Percentiles rank a stretch among this genome's conserved stretches.
phyloP scores from a whole-genome alignment of 2,329 filamentous ascomycete genomes.

The Aspergillus viridinutans region DNA sequence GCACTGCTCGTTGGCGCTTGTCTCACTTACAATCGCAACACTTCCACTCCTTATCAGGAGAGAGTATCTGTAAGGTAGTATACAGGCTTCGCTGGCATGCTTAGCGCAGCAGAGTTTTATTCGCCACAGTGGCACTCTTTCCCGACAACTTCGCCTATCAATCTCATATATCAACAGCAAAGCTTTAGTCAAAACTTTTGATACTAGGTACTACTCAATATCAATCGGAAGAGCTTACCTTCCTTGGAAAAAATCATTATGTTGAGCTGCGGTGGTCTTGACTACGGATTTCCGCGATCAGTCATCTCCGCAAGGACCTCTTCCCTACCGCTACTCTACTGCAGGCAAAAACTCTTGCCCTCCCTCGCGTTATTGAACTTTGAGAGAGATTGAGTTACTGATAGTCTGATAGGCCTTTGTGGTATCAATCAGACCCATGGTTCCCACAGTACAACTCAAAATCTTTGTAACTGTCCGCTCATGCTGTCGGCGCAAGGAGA shows the following conservation, averaged over 20 bases:
- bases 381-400: not conserved
- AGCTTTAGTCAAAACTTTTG: not conserved
- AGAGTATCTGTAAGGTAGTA: not conserved
- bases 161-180: not conserved
- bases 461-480: not conserved
- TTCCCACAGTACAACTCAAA: not conserved
- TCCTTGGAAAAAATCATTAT: not conserved
- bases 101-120: slow-evolving; percentile 1
- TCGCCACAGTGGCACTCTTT: not conserved
- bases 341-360: not conserved
- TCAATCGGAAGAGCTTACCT: not conserved
- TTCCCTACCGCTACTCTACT: not conserved
- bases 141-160: not conserved
- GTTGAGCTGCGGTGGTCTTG: not conserved
- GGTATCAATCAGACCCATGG: not conserved
- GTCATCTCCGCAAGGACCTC: not conserved
- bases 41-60: not conserved
- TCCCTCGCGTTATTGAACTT: not conserved
- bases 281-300: not conserved
- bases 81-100: not conserved
- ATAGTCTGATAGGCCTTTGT: not conserved
- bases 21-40: not conserved
- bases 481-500: not conserved
- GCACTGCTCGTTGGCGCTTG: not conserved
- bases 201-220: not conserved